Conservation (phyloP, 257 asterid genomes). For the Euphrasia confusa region DNA sequence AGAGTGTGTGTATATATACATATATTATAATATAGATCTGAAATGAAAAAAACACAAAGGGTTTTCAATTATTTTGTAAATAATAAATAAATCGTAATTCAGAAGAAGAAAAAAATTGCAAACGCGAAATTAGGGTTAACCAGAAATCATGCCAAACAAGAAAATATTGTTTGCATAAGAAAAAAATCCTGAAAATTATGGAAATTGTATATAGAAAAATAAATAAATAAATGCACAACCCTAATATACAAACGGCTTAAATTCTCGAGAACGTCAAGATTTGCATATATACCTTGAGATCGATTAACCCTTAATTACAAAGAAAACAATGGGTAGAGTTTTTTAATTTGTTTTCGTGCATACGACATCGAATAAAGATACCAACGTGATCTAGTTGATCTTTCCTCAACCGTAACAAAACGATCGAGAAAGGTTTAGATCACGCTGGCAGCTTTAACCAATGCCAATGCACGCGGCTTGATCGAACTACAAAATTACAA, state of each 20-base stretch:
- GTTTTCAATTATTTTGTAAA: too few species aligned
- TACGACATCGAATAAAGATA: constrained; percentile 52
- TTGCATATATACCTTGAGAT: neutral
- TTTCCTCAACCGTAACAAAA: constrained; percentile 9
- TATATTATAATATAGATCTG: too few species aligned
- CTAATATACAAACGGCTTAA: neutral
- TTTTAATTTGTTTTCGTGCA: constrained; percentile 32
- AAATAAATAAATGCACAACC: constrained; percentile 4
- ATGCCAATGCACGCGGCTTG: constrained; percentile 22
- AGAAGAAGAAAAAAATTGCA: too few species aligned
- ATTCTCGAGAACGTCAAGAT: neutral
- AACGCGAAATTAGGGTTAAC: too few species aligned
- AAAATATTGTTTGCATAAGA: too few species aligned
- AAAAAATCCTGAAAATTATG: too few species aligned
- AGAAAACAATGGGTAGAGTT: neutral
- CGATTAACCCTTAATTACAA: neutral
- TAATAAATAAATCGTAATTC: too few species aligned
- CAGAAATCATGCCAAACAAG: neutral
- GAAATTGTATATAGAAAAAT: neutral
- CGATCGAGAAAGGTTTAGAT: constrained; percentile 43
- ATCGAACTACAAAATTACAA: too few species aligned
- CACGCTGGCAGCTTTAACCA: constrained; percentile 90
- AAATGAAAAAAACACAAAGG: too few species aligned
- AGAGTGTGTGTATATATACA: too few species aligned
- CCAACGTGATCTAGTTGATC: constrained; percentile 57